Base-by-base conservation (phyloP, 495 filamentous ascomycete genomes). In the Filosporella fistucella region DNA sequence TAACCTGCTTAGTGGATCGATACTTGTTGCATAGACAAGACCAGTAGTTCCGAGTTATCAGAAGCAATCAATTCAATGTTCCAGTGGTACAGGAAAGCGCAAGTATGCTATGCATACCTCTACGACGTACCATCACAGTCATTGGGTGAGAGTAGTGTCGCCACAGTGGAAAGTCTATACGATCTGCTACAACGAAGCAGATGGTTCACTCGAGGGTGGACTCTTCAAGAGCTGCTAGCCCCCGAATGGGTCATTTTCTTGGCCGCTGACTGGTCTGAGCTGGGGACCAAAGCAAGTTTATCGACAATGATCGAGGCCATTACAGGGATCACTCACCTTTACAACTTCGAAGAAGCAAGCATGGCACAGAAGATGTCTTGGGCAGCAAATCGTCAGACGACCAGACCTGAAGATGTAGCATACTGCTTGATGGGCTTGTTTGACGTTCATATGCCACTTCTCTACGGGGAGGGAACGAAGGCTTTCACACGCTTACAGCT, bases 51-150 rank as follows among this genome's bases (percentile, higher is more conserved):
- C 3, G 36, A 40, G 20, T 20, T 40, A 8, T 17, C n/a, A 4
- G 36, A 40, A 20, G 36, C 36, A 3, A 40, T 40, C 14, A 40
- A 40, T 21, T 40, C 36, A 11, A 40, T 40, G 36, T 40, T 20
- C 16, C 6, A 4, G 23, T 40, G 14, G 16, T 40, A 40, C 13
- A 11, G 20, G 13, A 5, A 21, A 13, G n/a, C 36, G n/a, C 3
- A 3, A 7, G 13, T 40, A 4, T 40, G 36, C 23, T 20, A 20
- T 13, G 36, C 17, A 11, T 40, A 20, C 20, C 36, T 40, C 4
- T 21, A 3, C 20, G 36, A 40, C 16, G 6, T 40, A 5, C 7
- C 10, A n/a, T n/a, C n/a, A n/a, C n/a, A n/a, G n/a, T n/a, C n/a
- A n/a, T n/a, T n/a, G n/a, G n/a, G n/a, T n/a, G n/a, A n/a, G n/a